Base-by-base conservation (phyloP, 139 green algal genomes). In the Haematococcus lacustris region DNA sequence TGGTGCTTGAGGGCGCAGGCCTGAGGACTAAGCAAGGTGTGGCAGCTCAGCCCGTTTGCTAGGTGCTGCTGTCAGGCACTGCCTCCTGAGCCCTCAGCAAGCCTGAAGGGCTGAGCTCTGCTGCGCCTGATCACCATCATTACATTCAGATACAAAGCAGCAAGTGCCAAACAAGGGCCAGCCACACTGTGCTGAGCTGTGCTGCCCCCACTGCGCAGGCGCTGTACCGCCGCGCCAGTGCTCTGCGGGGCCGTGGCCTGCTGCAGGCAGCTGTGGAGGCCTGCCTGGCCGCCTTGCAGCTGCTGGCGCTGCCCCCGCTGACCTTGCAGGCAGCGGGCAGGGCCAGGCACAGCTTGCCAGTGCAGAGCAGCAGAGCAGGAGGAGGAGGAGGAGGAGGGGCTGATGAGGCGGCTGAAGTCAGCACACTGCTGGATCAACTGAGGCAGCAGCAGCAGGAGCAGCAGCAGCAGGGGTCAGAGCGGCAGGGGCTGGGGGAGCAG, bases 161-260 rank as follows among this genome's bases (percentile, higher is more conserved):
- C 17, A 3, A 9, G 37, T 57, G 38, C n/a, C 30, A 5, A 43
- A 7, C 35, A 6, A 39, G 64, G 7, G 32, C 17, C 21, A 4
- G 32, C 9, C 28, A 28, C 32, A 68, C 17, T 25, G 43, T 6
- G 26, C 30, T 28, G 43, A 7, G 13, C 39, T 71, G 9, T 62
- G 4, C n/a, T 71, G 30, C 9, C 28, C 4, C 9, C 5, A n/a
- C 13, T 43, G 62, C 4, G 25, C 63, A 80, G 75, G 75, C 70
- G 3, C 34, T 71, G 38, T 80, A 80, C 65, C 76, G 76, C 0
- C 4, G 61, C 1, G 76, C 76, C n/a, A 61, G 51, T 25, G 76
- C 65, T 0, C 76, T 34, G 32, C 40, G 33, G 51, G 39, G 38
- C 30, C 39, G 70, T 32, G 70, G 76, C 0, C 38, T 77, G 51